Conservation (phyloP, 139 green algal genomes). For the Auxenochlorella pyrenoidosa region DNA sequence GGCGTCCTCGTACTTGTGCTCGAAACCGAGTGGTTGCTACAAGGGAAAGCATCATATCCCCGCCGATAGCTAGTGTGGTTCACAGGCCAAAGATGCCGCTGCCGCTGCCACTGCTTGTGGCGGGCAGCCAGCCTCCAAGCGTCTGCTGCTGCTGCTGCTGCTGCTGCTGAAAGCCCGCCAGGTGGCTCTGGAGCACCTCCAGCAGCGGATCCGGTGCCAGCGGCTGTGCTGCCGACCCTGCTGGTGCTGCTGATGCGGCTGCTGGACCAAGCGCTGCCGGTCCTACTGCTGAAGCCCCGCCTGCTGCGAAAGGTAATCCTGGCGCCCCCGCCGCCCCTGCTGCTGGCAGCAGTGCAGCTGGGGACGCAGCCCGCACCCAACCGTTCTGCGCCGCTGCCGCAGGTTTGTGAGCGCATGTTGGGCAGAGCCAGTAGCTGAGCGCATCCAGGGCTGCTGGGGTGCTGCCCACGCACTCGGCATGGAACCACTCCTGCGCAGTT, state of each 20-base stretch:
- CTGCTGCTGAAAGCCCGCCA: background rate
- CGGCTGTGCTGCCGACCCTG: background rate
- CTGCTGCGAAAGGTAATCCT: no score
- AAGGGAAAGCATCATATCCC: no score
- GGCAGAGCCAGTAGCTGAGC: background rate
- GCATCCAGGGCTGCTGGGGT: no score
- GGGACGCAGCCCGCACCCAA: no score
- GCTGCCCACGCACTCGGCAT: background rate
- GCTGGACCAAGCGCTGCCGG: no score
- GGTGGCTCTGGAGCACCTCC: background rate
- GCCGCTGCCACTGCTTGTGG: background rate
- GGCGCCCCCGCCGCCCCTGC: no score
- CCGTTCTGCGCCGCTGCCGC: background rate
- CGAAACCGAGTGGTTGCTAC: no score
- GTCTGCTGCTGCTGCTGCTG: background rate
- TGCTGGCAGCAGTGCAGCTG: no score
- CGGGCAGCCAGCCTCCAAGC: background rate
- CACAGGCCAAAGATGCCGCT: background rate
- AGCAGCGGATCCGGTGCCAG: background rate
- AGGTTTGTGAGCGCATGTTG: background rate
- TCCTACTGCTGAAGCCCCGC: no score
- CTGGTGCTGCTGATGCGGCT: background rate
- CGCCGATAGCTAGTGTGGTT: background rate
- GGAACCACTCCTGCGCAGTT: background rate
- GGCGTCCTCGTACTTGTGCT: no score